Evolutionary conservation across 192 early-diverging fungal genomes (phyloP), one percentile per base, ranked within the genome.

Genomic region (Chytriomyces confervae): DNA sequence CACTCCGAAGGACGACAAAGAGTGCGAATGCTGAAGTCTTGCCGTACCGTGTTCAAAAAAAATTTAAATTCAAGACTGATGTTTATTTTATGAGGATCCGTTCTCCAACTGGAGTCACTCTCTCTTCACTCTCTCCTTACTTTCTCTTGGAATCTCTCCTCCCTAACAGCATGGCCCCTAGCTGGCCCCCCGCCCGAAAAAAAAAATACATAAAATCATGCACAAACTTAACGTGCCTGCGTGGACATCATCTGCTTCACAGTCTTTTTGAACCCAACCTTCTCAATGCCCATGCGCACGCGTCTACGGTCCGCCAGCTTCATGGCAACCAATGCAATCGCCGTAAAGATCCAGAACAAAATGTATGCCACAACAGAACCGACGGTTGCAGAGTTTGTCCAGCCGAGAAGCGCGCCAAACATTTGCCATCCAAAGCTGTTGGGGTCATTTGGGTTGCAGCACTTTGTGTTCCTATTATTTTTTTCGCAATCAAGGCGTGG

Each of bases 351-450:
- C 95, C 96, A 97, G 83, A 94, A 97, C 6, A 91, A 66, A 74
- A 89, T 91, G 85, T 97, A 97, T 5, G 87, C 89, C 57, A 89
- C 79, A 49, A 95, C 86, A 53, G 91, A 89, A 62, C 90, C 94
- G 63, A 88, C 76, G 0, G 93, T 95, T 6, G 92, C 95, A 36
- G 86, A 82, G 72, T 91, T 92, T 69, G 82, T 88, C 93, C 94
- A 96, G 5, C 95, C 94, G 48, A 93, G 74, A 13, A 96, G 79
- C 4, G 92, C 86, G 66, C 91, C 89, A 77, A 94, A 91, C 65
- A 97, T 88, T 47, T 83, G 78, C 89, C 89, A 95, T 20, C 89
- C 90, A 61, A 79, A 79, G 45, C 64, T 66, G 29, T 74, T 79
- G 48, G 79, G 61, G n/a, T 87, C 75, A 63, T 82, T 81, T 5